Conservation (phyloP, 768 basidiomycete species). For the Tylopilus plumbeoviolaceoides region DNA sequence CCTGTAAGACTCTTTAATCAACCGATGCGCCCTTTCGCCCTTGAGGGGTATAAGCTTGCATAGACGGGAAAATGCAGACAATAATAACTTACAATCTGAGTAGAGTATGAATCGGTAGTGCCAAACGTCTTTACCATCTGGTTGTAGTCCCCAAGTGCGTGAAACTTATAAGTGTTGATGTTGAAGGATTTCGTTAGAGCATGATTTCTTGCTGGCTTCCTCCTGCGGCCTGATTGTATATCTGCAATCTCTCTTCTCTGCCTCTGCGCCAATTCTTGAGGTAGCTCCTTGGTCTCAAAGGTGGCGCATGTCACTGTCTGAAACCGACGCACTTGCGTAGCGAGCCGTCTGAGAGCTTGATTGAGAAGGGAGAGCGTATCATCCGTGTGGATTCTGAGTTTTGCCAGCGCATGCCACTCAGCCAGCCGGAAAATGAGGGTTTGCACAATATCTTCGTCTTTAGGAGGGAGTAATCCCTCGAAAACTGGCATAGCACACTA, state of each 20-base stretch:
- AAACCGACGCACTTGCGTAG: not conserved
- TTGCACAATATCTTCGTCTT: conserved; percentile 19
- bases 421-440: conserved; percentile 19
- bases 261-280: not conserved
- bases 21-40: not conserved
- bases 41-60: not conserved
- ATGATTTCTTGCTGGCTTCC: not conserved
- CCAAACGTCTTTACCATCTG: too few species aligned
- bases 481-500: conserved; percentile 30
- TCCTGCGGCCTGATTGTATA: not conserved
- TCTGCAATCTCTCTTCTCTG: not conserved
- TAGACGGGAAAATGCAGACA: too few species aligned
- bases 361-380: not conserved
- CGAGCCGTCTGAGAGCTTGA: not conserved
- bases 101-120: too few species aligned
- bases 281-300: not conserved
- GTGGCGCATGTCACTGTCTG: not conserved
- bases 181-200: conserved; percentile 9
- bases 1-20: conserved; percentile 26
- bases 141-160: conserved; percentile 22
- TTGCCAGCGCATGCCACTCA: conserved; percentile 16
- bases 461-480: conserved; percentile 33
- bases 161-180: conserved; percentile 28
- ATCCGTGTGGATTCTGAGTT: not conserved
- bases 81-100: too few species aligned